Conservation (phyloP, 2,329 filamentous ascomycete genomes). For the Fusarium sp. region DNA sequence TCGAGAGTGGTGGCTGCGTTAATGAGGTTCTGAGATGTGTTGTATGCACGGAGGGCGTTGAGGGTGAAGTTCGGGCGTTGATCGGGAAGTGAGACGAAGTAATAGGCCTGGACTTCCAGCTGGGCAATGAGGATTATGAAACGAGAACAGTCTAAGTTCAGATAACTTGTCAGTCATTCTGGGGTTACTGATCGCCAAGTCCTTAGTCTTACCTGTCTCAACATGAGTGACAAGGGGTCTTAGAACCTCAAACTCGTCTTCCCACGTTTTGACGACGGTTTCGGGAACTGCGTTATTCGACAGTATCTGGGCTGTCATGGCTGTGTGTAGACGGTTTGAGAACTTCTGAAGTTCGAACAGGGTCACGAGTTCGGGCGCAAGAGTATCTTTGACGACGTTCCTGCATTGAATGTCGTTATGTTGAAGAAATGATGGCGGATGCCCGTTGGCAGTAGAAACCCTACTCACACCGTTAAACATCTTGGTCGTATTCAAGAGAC, state of each 20-base stretch:
- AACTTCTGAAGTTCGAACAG: conserved; percentile 63
- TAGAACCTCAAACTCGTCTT: conserved; percentile 64
- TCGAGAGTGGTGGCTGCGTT: conserved; percentile 58
- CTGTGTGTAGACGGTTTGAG: conserved; percentile 60
- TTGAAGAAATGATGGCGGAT: conserved; percentile 62
- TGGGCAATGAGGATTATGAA: conserved; percentile 62
- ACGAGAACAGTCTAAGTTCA: conserved; percentile 56
- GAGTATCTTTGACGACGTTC: conserved; percentile 52
- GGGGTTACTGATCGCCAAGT: neutral
- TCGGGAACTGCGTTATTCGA: conserved; percentile 60
- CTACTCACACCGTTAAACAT: conserved; percentile 25
- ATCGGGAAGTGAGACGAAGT: conserved; percentile 60
- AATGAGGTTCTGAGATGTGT: conserved; percentile 60
- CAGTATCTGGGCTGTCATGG: conserved; percentile 60
- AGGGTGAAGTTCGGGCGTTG: conserved; percentile 54
- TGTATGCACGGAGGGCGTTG: conserved; percentile 60
- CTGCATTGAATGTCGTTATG: conserved; percentile 59
- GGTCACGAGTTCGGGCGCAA: conserved; percentile 57
- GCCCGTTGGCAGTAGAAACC: conserved; percentile 57
- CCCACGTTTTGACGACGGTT: conserved; percentile 59
- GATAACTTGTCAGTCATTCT: neutral
- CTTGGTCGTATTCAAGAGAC: neutral
- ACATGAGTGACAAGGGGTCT: conserved; percentile 58
- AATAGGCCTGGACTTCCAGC: conserved; percentile 65
- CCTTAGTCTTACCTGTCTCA: conserved; percentile 55